Evolutionary conservation across 768 basidiomycete genomes (phyloP), one percentile per base, ranked within the genome.

Genomic region (Rhodotorula sphaerocarpa): DNA sequence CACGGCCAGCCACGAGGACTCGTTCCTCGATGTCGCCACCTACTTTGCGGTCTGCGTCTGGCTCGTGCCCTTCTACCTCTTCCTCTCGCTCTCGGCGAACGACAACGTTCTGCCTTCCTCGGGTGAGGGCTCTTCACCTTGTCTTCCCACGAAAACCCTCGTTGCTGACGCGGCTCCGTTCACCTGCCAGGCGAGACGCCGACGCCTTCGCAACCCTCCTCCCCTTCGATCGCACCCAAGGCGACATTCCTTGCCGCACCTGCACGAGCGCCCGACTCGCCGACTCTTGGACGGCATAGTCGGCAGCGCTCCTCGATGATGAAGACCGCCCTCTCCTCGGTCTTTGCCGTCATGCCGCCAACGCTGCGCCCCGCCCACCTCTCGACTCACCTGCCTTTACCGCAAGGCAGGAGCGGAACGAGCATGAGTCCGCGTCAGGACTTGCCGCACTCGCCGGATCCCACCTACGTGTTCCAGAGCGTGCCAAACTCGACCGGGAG

Each of bases 31-130:
- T 36, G 77, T 80, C 5, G 79, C 79, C 20, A 78, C 79, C 16
- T 80, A 78, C 69, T 80, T 80, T 66, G 79, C 75, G 3, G 73
- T 79, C 44, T 79, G 78, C 70, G 77, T 80, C 34, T 67, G 66
- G 66, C 73, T 78, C 60, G 76, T 86, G 12, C 95, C 95, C 5
- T 75, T 99, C 34, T 99, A 61, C 93, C 76, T 99, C 36, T 99
- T 99, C 79, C 78, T 99, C 61, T 93, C 90, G 72, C 78, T 99
- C 55, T 92, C 89, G 65, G 93, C 95, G 21, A 97, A 96, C 67
- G 95, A 99, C 74, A 90, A 97, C 71, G 89, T 92, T 3, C 80
- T 97, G 21, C 95, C 95, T 0, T 71, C 70, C 1, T 28, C 63
- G n/a, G 39, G 70, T 67, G 15, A 70, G 71, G 28, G 0, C 31